phyloP scores from a whole-genome alignment of 2,329 filamentous ascomycete genomes.

The Alternaria conjuncta region DNA sequence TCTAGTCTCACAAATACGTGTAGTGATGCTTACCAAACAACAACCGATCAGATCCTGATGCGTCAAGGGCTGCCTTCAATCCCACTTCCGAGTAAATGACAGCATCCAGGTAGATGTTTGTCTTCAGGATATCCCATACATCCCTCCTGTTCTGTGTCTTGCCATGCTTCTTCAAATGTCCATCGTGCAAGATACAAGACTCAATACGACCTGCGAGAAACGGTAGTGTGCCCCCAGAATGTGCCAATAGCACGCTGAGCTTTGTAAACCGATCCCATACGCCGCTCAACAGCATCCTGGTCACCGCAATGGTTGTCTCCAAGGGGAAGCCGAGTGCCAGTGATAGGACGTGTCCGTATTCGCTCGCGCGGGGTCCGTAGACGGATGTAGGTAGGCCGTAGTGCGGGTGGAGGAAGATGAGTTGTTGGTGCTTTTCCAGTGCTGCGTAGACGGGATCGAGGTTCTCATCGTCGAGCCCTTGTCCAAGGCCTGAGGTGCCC shows the following conservation, averaged over 20 bases:
- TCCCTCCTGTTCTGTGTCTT: constrained; percentile 63
- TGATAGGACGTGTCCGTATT: constrained; percentile 86
- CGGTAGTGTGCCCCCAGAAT: constrained; percentile 86
- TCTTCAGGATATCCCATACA: constrained; percentile 70
- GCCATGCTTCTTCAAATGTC: constrained; percentile 71
- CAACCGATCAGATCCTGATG: constrained; percentile 70
- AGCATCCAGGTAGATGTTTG: constrained; percentile 86
- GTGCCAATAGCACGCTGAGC: constrained; percentile 79
- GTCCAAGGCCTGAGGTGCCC: constrained; percentile 80
- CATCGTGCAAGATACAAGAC: constrained; percentile 84
- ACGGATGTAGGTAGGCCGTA: constrained; percentile 84
- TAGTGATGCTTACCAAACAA: constrained; percentile 67
- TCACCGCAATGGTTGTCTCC: constrained; percentile 89
- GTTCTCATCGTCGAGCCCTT: constrained; percentile 77
- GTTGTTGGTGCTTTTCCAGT: constrained; percentile 67
- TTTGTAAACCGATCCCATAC: constrained; percentile 78
- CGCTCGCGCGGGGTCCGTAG: constrained; percentile 75
- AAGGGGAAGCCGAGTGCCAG: constrained; percentile 87
- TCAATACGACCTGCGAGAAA: constrained; percentile 89
- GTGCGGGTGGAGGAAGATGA: constrained; percentile 88
- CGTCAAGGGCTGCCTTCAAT: constrained; percentile 72
- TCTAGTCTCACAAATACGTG: neutral
- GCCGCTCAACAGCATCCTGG: constrained; percentile 84
- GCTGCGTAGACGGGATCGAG: constrained; percentile 76
- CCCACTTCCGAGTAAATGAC: constrained; percentile 82